Percentiles rank a stretch among this genome's conserved stretches.
Conservation (phyloP, 345 rosid species). For the Linum trigynum region DNA sequence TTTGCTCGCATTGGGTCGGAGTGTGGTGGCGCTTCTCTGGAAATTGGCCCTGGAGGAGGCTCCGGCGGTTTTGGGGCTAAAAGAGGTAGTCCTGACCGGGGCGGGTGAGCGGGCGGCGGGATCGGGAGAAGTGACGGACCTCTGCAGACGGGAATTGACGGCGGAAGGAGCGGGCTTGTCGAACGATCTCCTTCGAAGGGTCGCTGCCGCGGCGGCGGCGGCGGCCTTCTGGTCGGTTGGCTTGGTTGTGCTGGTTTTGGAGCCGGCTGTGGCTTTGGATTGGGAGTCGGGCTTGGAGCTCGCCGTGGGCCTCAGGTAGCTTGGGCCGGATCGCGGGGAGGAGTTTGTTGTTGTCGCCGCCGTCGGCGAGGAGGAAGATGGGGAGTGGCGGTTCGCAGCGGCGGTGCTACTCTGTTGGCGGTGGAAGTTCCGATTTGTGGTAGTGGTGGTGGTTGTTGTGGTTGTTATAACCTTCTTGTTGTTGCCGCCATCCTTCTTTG, state of each 20-base stretch:
- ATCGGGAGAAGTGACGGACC: conserved; percentile 32
- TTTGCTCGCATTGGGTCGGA: conserved; percentile 21
- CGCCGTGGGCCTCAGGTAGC: conserved; percentile 54
- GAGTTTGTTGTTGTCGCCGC: no score
- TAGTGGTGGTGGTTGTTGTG: background rate
- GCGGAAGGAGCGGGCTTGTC: conserved; percentile 36
- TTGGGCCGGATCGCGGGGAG: conserved; percentile 26
- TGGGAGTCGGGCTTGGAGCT: conserved; percentile 38
- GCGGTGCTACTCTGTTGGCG: background rate
- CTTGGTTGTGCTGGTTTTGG: background rate
- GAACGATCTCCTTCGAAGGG: conserved; percentile 63
- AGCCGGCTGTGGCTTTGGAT: no score
- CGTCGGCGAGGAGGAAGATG: no score
- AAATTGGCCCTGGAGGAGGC: conserved; percentile 6
- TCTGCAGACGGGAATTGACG: conserved; percentile 30
- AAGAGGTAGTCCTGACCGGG: conserved; percentile 28
- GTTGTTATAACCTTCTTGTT: background rate
- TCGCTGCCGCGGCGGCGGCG: conserved; percentile 12
- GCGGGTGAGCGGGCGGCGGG: conserved; percentile 26
- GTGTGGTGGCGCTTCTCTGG: conserved; percentile 28
- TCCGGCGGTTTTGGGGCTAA: conserved; percentile 12
- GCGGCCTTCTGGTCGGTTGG: conserved; percentile 22
- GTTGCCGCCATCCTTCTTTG: background rate
- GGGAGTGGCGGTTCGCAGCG: background rate
- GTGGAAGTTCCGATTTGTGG: background rate